These are phyloP conservation scores for Tetracladium maxilliforme DNA, from an alignment of 2,329 filamentous ascomycete species.

Conservation along the genomic window DNA sequence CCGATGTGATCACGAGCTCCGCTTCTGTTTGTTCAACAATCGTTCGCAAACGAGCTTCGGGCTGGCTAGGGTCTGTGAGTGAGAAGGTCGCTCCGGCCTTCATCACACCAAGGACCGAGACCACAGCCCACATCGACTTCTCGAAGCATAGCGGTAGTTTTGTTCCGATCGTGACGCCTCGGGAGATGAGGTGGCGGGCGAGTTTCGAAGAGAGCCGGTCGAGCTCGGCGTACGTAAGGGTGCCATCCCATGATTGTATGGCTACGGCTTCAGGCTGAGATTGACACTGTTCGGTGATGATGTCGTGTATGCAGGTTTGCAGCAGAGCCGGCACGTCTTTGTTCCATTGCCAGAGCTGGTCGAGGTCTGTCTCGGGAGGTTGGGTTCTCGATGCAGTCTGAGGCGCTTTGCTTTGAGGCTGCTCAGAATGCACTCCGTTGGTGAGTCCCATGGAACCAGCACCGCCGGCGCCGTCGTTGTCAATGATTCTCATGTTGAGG, in stretches of 20 bases:
- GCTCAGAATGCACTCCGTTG: too few species aligned
- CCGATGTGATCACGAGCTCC: conserved; percentile 6
- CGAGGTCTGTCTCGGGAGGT: too few species aligned
- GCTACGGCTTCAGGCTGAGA: conserved; percentile 17
- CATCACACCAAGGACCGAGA: conserved; percentile 11
- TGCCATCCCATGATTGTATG: conserved; percentile 15
- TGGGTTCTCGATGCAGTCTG: too few species aligned
- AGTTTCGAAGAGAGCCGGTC: conserved; percentile 9
- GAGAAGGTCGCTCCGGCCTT: conserved; percentile 12
- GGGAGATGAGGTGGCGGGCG: conserved; percentile 2
- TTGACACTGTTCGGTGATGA: conserved; percentile 22
- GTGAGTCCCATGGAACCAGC: too few species aligned
- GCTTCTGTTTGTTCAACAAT: conserved; percentile 11
- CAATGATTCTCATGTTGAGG: too few species aligned
- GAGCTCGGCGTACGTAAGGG: conserved; percentile 10
- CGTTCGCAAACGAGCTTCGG: conserved; percentile 9
- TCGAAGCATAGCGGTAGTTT: too few species aligned
- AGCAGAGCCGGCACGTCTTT: conserved; percentile 23
- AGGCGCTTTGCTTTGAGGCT: too few species aligned
- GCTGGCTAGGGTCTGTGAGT: conserved; percentile 9
- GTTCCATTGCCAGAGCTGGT: conserved; percentile 32
- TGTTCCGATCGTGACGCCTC: background rate
- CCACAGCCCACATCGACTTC: conserved; percentile 7
- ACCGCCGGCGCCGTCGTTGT: too few species aligned
- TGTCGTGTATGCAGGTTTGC: conserved; percentile 29